Conservation (phyloP, 192 early-diverging fungal species). For the Dimargaris xerosporica region DNA sequence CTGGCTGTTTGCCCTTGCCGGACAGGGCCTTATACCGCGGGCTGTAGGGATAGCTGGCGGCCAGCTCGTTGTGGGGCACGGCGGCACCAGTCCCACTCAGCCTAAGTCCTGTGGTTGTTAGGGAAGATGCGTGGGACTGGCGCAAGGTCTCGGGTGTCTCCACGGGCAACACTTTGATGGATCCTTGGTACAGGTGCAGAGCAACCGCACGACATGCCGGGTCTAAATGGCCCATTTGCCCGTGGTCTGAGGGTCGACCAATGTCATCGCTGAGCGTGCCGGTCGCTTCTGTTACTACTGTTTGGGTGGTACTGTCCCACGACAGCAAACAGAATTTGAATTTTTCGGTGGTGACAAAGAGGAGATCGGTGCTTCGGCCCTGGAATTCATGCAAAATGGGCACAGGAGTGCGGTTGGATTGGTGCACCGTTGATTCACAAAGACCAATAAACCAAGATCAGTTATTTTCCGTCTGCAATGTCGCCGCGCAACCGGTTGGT, state of each 20-base stretch:
- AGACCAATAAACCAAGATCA: no score
- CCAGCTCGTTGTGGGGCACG: not conserved
- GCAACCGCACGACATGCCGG: constrained; percentile 33
- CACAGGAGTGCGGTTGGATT: no score
- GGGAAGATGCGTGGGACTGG: not conserved
- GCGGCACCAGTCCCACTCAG: constrained; percentile 13
- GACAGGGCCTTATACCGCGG: constrained; percentile 4
- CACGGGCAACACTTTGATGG: constrained; percentile 48
- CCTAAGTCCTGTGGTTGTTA: not conserved
- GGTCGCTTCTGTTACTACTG: constrained; percentile 44
- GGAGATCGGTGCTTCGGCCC: constrained; percentile 37
- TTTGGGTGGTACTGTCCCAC: constrained; percentile 32
- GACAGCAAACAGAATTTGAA: constrained; percentile 53
- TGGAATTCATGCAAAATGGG: constrained; percentile 11
- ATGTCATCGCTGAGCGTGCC: constrained; percentile 42
- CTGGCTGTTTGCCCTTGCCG: constrained; percentile 24
- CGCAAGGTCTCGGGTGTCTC: constrained; percentile 13
- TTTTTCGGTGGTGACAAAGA: constrained; percentile 52
- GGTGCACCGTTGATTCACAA: no score
- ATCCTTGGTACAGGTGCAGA: constrained; percentile 49
- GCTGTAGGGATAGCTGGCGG: constrained; percentile 17
- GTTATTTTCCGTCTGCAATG: no score
- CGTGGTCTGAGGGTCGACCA: constrained; percentile 33
- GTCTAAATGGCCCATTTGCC: constrained; percentile 40
- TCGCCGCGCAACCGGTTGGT: no score